Conservation (phyloP, 176 grass and related monocot species). For the Juncus effusus region DNA sequence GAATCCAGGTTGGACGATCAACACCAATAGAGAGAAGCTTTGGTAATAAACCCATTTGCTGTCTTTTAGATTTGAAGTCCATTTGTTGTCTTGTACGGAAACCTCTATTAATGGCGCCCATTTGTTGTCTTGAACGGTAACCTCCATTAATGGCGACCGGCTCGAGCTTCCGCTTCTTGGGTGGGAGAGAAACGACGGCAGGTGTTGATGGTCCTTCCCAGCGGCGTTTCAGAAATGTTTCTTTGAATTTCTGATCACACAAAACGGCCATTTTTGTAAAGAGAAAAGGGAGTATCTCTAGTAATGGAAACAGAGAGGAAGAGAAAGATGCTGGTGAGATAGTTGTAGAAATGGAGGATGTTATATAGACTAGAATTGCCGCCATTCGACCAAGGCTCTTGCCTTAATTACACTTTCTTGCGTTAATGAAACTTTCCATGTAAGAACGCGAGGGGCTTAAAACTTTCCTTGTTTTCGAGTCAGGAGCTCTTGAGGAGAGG, state of each 20-base stretch:
- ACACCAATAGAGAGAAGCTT: constrained; percentile 9
- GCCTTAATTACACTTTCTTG: no score
- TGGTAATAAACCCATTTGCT: neutral
- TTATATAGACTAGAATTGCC: no score
- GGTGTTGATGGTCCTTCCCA: neutral
- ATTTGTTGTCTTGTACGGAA: neutral
- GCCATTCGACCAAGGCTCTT: no score
- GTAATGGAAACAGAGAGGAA: no score
- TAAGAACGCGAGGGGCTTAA: no score
- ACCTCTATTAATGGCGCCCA: neutral
- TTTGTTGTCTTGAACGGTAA: neutral
- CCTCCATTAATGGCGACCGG: neutral
- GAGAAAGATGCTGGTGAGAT: no score
- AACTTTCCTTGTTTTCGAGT: no score
- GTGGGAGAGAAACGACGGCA: neutral
- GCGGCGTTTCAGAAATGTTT: neutral
- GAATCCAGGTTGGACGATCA: neutral
- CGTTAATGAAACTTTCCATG: no score
- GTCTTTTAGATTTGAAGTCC: neutral
- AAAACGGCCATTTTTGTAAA: neutral
- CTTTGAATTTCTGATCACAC: neutral
- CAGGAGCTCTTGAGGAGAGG: no score
- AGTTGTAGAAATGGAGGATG: no score
- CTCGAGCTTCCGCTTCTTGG: neutral
- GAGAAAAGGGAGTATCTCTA: neutral